phyloP scores from a whole-genome alignment of 768 basidiomycete genomes.

The Psilocybe tampanensis region DNA sequence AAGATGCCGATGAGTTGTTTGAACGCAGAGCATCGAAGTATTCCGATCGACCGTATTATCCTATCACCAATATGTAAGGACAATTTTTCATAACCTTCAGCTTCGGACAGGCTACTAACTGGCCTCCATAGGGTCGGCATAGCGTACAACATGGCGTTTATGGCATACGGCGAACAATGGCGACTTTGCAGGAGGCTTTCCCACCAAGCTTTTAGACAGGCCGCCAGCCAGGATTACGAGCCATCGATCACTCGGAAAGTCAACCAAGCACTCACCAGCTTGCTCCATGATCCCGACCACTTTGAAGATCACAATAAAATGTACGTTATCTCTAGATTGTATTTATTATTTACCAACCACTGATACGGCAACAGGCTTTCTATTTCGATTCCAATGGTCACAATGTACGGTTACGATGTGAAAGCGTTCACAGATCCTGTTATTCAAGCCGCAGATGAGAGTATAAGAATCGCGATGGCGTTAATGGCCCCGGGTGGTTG shows the following conservation, averaged over 20 bases:
- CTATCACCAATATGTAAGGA: conserved; percentile 10
- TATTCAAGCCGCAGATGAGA: conserved; percentile 13
- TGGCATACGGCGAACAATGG: conserved; percentile 27
- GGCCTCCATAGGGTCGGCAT: conserved; percentile 25
- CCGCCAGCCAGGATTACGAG: conserved; percentile 11
- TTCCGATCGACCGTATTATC: conserved; percentile 2
- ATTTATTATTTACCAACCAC: not conserved
- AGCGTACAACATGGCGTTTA: conserved; percentile 22
- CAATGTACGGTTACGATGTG: conserved; percentile 22
- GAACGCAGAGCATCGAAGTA: conserved; percentile 13
- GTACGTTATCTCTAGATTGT: not conserved
- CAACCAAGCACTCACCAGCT: conserved; percentile 12
- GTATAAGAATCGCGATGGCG: not conserved
- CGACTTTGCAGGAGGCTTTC: conserved; percentile 24
- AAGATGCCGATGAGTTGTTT: conserved; percentile 13
- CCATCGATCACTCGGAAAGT: conserved; percentile 12
- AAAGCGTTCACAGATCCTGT: conserved; percentile 13
- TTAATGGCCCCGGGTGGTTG: conserved; percentile 5
- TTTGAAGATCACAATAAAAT: conserved; percentile 14
- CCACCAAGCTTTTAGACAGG: conserved; percentile 24
- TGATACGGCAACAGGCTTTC: conserved; percentile 14
- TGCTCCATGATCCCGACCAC: conserved; percentile 12
- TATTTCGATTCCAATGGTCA: conserved; percentile 15
- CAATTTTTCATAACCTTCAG: no score
- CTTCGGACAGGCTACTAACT: no score